phyloP scores from a whole-genome alignment of 257 asterid genomes.

The Craterostigma plantagineum region DNA sequence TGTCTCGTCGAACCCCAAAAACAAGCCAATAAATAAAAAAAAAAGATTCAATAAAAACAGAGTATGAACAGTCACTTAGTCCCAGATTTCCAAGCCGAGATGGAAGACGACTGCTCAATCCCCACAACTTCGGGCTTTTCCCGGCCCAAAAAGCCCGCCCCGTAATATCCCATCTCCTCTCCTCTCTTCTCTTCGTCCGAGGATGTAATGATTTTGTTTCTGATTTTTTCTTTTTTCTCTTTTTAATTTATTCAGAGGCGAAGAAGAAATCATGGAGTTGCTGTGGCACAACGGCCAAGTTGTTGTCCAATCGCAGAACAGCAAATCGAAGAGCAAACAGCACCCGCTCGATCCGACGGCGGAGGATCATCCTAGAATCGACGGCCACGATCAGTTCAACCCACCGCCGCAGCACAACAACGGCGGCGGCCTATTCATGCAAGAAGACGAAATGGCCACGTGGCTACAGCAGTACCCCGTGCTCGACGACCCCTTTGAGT shows the following conservation, averaged over 20 bases:
- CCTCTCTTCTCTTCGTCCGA: neutral
- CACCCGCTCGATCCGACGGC: constrained; percentile 17
- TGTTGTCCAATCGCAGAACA: constrained; percentile 45
- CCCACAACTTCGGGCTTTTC: constrained; percentile 19
- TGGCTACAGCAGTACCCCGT: constrained; percentile 59
- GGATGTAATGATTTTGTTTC: neutral
- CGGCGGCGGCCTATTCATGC: constrained; percentile 32
- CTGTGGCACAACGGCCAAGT: constrained; percentile 65
- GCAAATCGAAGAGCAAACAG: constrained; percentile 16
- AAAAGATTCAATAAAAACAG: neutral
- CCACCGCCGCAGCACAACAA: no score
- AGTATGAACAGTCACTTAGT: constrained; percentile 37
- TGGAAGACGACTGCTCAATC: constrained; percentile 28
- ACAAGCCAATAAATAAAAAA: no score
- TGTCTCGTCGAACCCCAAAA: no score
- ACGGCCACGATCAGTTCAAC: constrained; percentile 16
- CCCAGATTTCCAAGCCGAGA: constrained; percentile 31
- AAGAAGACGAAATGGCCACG: constrained; percentile 78
- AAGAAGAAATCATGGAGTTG: constrained; percentile 51
- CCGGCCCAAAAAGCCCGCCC: constrained; percentile 18
- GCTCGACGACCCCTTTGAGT: constrained; percentile 45
- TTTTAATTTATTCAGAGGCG: constrained; percentile 15
- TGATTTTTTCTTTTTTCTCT: neutral
- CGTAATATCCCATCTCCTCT: constrained; percentile 16
- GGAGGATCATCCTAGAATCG: constrained; percentile 29